These are phyloP conservation scores for Rhodamnia rubescens DNA, from an alignment of 345 rosid species.

Conservation along the genomic window DNA sequence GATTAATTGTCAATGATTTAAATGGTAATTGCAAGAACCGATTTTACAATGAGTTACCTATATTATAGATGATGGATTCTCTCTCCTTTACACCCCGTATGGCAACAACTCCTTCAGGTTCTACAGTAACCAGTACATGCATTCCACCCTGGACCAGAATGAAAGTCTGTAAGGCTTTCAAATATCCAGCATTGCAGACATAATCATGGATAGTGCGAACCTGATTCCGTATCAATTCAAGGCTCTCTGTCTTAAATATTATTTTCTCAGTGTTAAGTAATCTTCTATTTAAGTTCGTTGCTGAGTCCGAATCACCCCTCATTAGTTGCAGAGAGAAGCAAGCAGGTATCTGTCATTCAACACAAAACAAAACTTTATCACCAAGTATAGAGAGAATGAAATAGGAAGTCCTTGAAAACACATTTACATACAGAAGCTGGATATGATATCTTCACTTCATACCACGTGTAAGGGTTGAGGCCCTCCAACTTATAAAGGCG, in stretches of 20 bases:
- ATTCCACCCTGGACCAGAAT: constrained; percentile 33
- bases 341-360: constrained; percentile 51
- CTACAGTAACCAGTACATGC: constrained; percentile 50
- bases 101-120: constrained; percentile 82
- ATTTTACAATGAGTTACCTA: constrained; percentile 30
- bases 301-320: constrained; percentile 27
- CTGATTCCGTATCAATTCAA: constrained; percentile 3
- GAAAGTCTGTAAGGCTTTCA: not conserved
- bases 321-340: constrained; percentile 47
- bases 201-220: not conserved
- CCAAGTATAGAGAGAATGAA: not conserved
- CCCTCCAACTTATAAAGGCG: constrained; percentile 47
- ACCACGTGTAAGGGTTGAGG: constrained; percentile 63
- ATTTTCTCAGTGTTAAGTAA: constrained; percentile 12
- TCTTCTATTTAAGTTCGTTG: constrained; percentile 1
- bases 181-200: not conserved
- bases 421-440: constrained; percentile 87
- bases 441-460: constrained; percentile 96
- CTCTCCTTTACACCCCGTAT: constrained; percentile 42
- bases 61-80: constrained; percentile 50
- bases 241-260: constrained; percentile 7
- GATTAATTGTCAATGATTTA: not conserved
- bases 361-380: not conserved
- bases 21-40: not conserved
- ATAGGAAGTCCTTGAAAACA: not conserved